Conservation (phyloP, 2,329 filamentous ascomycete species). For the Pezicula radicicola region DNA sequence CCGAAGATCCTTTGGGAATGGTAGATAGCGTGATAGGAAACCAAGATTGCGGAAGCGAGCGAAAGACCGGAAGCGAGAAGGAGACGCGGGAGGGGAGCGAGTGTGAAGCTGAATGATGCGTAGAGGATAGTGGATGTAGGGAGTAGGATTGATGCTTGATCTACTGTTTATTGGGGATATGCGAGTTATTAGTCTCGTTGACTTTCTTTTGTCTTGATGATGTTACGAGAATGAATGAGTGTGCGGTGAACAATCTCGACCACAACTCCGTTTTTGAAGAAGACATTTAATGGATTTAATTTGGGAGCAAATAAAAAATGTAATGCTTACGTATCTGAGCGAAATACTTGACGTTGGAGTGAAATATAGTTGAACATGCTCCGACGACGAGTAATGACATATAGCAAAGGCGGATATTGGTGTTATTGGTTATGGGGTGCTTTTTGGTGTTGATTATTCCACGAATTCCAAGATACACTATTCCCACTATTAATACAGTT, state of each 20-base stretch:
- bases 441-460: conserved; percentile 6
- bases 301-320: not conserved
- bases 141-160: conserved; percentile 10
- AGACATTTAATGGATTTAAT: not conserved
- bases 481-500: not conserved
- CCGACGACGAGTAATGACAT: conserved; percentile 5
- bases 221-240: not conserved
- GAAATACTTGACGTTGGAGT: conserved; percentile 8
- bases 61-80: not conserved
- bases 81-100: not conserved
- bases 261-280: not conserved
- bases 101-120: conserved; percentile 5
- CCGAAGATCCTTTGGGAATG: not conserved
- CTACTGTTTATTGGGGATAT: conserved; percentile 2
- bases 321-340: conserved; percentile 6
- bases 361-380: conserved; percentile 7
- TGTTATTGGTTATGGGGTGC: not conserved
- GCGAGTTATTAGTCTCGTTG: not conserved
- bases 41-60: not conserved
- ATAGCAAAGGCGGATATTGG: conserved; percentile 4
- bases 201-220: not conserved
- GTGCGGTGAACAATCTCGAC: not conserved
- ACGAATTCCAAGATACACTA: conserved; percentile 8
- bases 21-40: conserved; percentile 1
- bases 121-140: conserved; percentile 8